Evolutionary conservation across 768 basidiomycete genomes (phyloP).

Genomic region (Leccinum variicolor): DNA sequence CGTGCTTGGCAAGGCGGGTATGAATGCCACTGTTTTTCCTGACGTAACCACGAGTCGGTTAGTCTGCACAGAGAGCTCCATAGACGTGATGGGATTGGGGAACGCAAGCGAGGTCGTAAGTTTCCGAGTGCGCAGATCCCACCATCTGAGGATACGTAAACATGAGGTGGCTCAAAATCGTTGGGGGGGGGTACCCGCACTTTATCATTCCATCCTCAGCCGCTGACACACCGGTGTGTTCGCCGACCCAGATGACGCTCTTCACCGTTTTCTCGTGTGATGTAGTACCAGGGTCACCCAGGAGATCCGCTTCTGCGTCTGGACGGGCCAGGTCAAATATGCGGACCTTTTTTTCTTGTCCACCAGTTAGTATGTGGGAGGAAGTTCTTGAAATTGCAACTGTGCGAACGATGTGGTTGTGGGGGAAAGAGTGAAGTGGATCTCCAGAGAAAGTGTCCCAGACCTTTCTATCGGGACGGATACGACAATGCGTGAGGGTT

Average conservation of each 20-base stretch:
- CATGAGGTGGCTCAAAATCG: neutral
- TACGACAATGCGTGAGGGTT: neutral
- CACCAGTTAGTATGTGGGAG: conserved; percentile 79
- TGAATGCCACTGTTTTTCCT: conserved; percentile 89
- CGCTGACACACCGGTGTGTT: conserved; percentile 82
- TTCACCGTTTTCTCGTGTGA: conserved; percentile 90
- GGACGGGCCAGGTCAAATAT: conserved; percentile 88
- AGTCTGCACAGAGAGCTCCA: conserved; percentile 86
- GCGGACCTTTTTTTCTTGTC: conserved; percentile 96
- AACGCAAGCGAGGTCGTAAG: conserved; percentile 70
- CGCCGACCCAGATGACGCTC: conserved; percentile 91
- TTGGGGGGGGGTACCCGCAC: conserved; percentile 40
- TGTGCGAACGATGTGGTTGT: conserved; percentile 96
- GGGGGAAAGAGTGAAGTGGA: conserved; percentile 92
- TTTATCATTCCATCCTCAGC: conserved; percentile 92
- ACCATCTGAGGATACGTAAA: conserved; percentile 65
- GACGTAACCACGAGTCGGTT: conserved; percentile 86
- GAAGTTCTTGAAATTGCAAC: conserved; percentile 79
- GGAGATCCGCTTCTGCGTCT: conserved; percentile 83
- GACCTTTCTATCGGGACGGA: conserved; percentile 63
- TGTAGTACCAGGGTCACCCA: conserved; percentile 54
- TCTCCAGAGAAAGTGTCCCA: conserved; percentile 94
- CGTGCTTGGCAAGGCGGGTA: conserved; percentile 66
- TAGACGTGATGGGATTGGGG: conserved; percentile 81
- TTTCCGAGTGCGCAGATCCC: conserved; percentile 84